A percentile compares a stretch with the other conserved stretches of the same genome.
These are phyloP conservation scores for Penicillium pancosmium DNA, from an alignment of 495 filamentous ascomycete genomes.

Conservation along the genomic window DNA sequence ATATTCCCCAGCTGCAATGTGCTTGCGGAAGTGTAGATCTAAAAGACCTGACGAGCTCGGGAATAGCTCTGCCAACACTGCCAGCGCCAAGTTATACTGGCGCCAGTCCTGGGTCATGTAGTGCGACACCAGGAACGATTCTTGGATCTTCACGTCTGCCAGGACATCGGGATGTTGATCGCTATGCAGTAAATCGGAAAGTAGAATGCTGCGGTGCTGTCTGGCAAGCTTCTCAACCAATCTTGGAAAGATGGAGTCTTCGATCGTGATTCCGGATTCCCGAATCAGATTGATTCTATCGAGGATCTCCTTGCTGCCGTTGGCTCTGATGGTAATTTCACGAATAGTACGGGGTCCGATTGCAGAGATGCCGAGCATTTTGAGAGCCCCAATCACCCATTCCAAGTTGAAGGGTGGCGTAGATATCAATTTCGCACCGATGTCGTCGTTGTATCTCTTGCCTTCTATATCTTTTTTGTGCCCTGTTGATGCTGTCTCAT, in stretches of 20 bases:
- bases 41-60: constrained; percentile 30
- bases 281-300: constrained; percentile 58
- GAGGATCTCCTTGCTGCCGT: constrained; percentile 53
- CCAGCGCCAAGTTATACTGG: constrained; percentile 56
- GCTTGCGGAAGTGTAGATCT: constrained; percentile 50
- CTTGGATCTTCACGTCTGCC: constrained; percentile 63
- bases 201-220: constrained; percentile 55
- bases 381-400: constrained; percentile 62
- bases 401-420: constrained; percentile 68
- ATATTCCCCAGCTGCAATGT: constrained; percentile 39
- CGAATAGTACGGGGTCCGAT: constrained; percentile 75
- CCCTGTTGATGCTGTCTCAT: not conserved
- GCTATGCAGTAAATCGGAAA: constrained; percentile 61
- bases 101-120: constrained; percentile 51
- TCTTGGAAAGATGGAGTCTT: constrained; percentile 58
- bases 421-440: constrained; percentile 73
- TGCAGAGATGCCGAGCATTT: constrained; percentile 62
- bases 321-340: constrained; percentile 66
- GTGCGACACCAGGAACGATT: constrained; percentile 55
- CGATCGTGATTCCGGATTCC: constrained; percentile 59
- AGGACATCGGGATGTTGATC: constrained; percentile 78
- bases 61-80: constrained; percentile 44
- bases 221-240: constrained; percentile 60
- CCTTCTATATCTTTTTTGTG: not conserved
- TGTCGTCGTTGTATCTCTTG: constrained; percentile 50